Percentiles rank a stretch among this genome's conserved stretches.
Conservation (phyloP, 345 rosid species). For the Eucalyptus regnans region DNA sequence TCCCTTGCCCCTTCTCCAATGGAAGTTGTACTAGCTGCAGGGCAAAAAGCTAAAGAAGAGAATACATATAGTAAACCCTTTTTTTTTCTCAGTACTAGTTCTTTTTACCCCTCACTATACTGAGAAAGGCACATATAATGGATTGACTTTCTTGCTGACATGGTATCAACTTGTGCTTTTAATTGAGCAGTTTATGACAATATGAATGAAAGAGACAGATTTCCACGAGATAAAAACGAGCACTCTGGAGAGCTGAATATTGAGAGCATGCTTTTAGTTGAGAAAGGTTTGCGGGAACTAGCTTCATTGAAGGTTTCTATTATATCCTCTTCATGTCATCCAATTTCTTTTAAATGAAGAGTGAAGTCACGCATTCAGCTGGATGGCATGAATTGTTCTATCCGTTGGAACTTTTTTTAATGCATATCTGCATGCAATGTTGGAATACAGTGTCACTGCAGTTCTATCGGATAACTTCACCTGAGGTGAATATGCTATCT, state of each 20-base stretch:
- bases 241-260: constrained; percentile 51
- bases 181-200: constrained; percentile 23
- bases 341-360: neutral
- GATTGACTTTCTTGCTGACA: neutral
- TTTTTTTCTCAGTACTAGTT: neutral
- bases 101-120: neutral
- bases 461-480: neutral
- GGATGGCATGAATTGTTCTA: neutral
- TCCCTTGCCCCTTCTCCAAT: constrained; percentile 80
- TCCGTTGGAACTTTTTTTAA: neutral
- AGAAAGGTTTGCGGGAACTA: constrained; percentile 81
- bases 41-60: constrained; percentile 54
- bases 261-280: constrained; percentile 77
- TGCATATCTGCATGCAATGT: neutral
- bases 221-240: constrained; percentile 20
- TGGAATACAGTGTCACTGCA: neutral
- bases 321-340: neutral
- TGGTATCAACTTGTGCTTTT: neutral
- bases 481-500: neutral
- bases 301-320: constrained; percentile 62
- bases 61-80: constrained; percentile 18
- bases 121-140: neutral
- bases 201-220: constrained; percentile 31
- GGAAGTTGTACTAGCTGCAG: constrained; percentile 66
- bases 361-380: neutral